Percentiles rank a stretch among this genome's conserved stretches.
Evolutionary conservation across 2,329 filamentous ascomycete species (phyloP).

Genomic region (Aciculosporium take): DNA sequence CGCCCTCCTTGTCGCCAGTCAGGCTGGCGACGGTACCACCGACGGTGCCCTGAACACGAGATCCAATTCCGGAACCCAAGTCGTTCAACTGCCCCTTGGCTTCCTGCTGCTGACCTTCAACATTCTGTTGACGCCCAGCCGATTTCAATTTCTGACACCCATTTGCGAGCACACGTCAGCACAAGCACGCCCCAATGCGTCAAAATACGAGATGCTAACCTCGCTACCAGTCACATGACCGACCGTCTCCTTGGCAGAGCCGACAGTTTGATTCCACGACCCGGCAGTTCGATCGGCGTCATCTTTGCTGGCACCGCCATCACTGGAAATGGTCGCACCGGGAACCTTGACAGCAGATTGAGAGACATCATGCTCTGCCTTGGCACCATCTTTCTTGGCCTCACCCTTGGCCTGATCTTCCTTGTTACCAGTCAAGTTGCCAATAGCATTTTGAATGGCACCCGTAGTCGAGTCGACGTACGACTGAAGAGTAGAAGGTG

Average conservation of each 20-base stretch:
- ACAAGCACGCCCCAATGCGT: background rate
- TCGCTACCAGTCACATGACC: conserved; percentile 66
- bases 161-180: conserved; percentile 4
- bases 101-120: conserved; percentile 66
- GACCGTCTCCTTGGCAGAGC: conserved; percentile 66
- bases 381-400: conserved; percentile 47
- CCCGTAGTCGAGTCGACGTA: conserved; percentile 61
- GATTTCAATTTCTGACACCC: conserved; percentile 47
- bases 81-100: conserved; percentile 71
- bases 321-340: conserved; percentile 52
- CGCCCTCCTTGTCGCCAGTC: conserved; percentile 52
- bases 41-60: conserved; percentile 56
- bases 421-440: conserved; percentile 57
- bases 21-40: conserved; percentile 58
- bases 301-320: conserved; percentile 58
- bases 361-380: conserved; percentile 56
- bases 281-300: conserved; percentile 58
- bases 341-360: conserved; percentile 64
- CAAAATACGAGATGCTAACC: conserved; percentile 21
- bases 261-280: conserved; percentile 79
- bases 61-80: conserved; percentile 46
- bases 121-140: conserved; percentile 63
- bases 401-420: conserved; percentile 53
- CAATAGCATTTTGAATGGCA: conserved; percentile 56
- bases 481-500: conserved; percentile 63